Conservation (phyloP, 1,284 basidiomycete genomes). For the Caloboletus firmus region DNA sequence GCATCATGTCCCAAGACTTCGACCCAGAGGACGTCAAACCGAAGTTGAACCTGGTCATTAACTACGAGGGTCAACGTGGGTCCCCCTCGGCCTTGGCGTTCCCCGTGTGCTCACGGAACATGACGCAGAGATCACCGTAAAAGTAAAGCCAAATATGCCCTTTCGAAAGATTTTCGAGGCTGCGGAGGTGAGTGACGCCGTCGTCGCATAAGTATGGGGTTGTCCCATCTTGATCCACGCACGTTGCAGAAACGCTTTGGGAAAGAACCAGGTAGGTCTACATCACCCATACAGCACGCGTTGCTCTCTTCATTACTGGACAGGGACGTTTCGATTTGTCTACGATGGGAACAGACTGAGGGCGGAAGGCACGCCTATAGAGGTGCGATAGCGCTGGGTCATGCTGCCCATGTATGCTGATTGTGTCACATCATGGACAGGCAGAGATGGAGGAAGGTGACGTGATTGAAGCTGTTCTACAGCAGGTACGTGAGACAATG, state of each 20-base stretch:
- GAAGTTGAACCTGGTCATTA: constrained; percentile 58
- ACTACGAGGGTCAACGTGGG: constrained; percentile 50
- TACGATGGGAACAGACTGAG: constrained; percentile 52
- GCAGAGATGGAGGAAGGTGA: constrained; percentile 31
- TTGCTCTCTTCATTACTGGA: background rate
- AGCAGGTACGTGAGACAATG: constrained; percentile 25
- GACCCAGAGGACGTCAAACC: constrained; percentile 66
- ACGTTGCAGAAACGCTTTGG: constrained; percentile 53
- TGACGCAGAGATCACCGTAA: constrained; percentile 56
- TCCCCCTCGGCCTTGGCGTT: background rate
- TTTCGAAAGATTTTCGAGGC: constrained; percentile 67
- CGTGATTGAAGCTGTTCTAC: constrained; percentile 28
- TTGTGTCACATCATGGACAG: constrained; percentile 9
- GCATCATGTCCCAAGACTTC: constrained; percentile 49
- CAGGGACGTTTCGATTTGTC: constrained; percentile 59
- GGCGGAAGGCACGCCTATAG: constrained; percentile 50
- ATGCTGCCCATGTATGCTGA: constrained; percentile 1
- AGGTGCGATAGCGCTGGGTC: constrained; percentile 37
- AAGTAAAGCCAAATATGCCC: constrained; percentile 61
- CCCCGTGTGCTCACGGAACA: background rate
- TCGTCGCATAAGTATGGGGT: background rate
- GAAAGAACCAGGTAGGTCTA: constrained; percentile 51
- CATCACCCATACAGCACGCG: background rate
- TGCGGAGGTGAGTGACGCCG: constrained; percentile 51
- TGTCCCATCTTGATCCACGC: background rate